Evolutionary conservation across 495 filamentous ascomycete genomes (phyloP).

Genomic region (Aspergillus haitiensis): DNA sequence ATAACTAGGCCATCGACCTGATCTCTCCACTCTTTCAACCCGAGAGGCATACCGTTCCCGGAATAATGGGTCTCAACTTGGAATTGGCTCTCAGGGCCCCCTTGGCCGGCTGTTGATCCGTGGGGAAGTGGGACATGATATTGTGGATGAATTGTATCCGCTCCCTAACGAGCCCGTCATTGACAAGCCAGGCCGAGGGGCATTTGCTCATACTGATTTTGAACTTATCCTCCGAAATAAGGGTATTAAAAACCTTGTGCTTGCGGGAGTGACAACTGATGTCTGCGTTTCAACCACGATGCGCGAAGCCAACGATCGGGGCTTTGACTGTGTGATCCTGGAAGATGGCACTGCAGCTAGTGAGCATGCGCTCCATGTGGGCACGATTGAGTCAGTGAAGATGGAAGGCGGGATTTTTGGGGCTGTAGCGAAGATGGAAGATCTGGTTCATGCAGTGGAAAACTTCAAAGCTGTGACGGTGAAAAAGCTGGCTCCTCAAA

Average conservation of each 20-base stretch:
- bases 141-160: constrained; percentile 59
- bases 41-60: constrained; percentile 55
- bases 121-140: constrained; percentile 63
- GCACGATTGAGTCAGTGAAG: constrained; percentile 53
- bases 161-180: constrained; percentile 59
- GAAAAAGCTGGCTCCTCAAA: constrained; percentile 49
- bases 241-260: constrained; percentile 65
- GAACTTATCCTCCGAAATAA: constrained; percentile 59
- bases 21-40: constrained; percentile 59
- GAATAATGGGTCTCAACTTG: constrained; percentile 54
- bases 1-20: constrained; percentile 56
- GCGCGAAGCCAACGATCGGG: constrained; percentile 71
- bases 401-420: constrained; percentile 64
- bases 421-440: constrained; percentile 46
- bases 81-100: constrained; percentile 61
- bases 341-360: constrained; percentile 55
- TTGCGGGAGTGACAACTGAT: constrained; percentile 69
- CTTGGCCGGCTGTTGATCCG: constrained; percentile 64
- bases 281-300: constrained; percentile 69
- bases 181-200: constrained; percentile 67
- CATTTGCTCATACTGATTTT: constrained; percentile 66
- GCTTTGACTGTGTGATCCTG: constrained; percentile 66
- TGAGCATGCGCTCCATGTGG: constrained; percentile 48
- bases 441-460: constrained; percentile 50
- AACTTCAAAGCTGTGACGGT: constrained; percentile 46